Percentiles rank a stretch among this genome's conserved stretches.
Conservation (phyloP, 192 early-diverging fungal genomes). For the Coemansia guatemalensis region DNA sequence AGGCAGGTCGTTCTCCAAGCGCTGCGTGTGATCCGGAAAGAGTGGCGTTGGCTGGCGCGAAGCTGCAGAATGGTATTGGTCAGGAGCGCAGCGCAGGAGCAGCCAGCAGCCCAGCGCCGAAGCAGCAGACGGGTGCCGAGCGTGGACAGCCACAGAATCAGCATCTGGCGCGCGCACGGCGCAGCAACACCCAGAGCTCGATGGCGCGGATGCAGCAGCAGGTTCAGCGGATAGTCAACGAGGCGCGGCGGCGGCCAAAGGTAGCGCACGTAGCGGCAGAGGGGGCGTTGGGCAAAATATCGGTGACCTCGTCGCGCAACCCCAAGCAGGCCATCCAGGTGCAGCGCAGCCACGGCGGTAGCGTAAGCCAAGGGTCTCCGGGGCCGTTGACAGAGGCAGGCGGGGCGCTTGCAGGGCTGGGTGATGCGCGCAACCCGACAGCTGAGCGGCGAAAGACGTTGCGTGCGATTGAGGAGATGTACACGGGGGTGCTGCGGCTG, state of each 20-base stretch:
- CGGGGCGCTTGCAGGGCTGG: slow-evolving; percentile 28
- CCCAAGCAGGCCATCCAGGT: slow-evolving; percentile 86
- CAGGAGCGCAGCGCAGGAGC: slow-evolving; percentile 14
- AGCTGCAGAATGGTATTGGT: slow-evolving; percentile 16
- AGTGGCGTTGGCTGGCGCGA: neutral
- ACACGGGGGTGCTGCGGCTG: slow-evolving; percentile 71
- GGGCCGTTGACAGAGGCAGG: slow-evolving; percentile 17
- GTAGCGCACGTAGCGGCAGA: slow-evolving; percentile 84
- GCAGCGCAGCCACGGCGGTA: slow-evolving; percentile 49
- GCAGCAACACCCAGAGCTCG: slow-evolving; percentile 53
- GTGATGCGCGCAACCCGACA: slow-evolving; percentile 56
- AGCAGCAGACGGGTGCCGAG: slow-evolving; percentile 11
- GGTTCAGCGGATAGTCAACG: slow-evolving; percentile 93
- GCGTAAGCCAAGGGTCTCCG: slow-evolving; percentile 12
- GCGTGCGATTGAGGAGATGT: slow-evolving; percentile 77
- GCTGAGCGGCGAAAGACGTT: slow-evolving; percentile 59
- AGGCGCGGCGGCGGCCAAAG: slow-evolving; percentile 84
- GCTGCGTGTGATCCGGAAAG: neutral
- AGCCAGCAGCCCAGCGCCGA: slow-evolving; percentile 1
- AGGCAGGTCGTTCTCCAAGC: neutral
- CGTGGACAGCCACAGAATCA: slow-evolving; percentile 27
- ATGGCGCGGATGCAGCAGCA: slow-evolving; percentile 88
- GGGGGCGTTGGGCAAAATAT: slow-evolving; percentile 94
- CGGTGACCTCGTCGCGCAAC: slow-evolving; percentile 82
- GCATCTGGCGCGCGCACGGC: slow-evolving; percentile 22